Percentiles rank a stretch among this genome's conserved stretches.
Conservation (phyloP, 306 rosid genomes). For the Prinsepia uniflora region DNA sequence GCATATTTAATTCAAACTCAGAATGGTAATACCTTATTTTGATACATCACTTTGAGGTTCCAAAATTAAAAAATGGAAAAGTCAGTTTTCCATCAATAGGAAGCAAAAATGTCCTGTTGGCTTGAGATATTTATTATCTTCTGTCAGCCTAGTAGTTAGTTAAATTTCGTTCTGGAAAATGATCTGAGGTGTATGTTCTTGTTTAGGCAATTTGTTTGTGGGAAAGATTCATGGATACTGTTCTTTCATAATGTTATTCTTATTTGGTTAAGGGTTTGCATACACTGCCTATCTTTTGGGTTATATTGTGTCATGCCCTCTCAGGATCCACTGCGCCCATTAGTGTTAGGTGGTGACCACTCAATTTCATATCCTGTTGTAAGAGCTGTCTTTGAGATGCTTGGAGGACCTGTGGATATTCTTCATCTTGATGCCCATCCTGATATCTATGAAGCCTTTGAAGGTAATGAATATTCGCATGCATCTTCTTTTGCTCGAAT, state of each 20-base stretch:
- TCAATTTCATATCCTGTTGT: conserved; percentile 89
- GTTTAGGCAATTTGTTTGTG: background rate
- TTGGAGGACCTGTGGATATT: conserved; percentile 84
- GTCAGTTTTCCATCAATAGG: background rate
- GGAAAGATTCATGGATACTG: background rate
- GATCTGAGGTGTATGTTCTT: background rate
- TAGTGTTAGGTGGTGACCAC: conserved; percentile 97
- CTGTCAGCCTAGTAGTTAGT: background rate
- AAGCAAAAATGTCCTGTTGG: background rate
- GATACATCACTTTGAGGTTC: no score
- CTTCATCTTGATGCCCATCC: conserved; percentile 99
- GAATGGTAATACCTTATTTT: no score
- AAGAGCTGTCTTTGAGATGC: conserved; percentile 91
- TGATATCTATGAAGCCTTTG: conserved; percentile 71
- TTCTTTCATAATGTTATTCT: background rate
- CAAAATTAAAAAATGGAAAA: background rate
- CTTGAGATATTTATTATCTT: background rate
- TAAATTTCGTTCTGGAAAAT: background rate
- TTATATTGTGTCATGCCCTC: conserved; percentile 18
- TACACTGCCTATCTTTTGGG: background rate
- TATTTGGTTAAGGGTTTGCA: background rate
- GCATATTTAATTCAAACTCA: no score
- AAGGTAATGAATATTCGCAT: conserved; percentile 86
- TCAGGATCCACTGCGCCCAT: conserved; percentile 79
- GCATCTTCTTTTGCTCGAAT: conserved; percentile 97